Percentiles rank a stretch among this genome's conserved stretches.
Evolutionary conservation across 2,329 filamentous ascomycete genomes (phyloP).

Genomic region (Ceratocystis destructans): DNA sequence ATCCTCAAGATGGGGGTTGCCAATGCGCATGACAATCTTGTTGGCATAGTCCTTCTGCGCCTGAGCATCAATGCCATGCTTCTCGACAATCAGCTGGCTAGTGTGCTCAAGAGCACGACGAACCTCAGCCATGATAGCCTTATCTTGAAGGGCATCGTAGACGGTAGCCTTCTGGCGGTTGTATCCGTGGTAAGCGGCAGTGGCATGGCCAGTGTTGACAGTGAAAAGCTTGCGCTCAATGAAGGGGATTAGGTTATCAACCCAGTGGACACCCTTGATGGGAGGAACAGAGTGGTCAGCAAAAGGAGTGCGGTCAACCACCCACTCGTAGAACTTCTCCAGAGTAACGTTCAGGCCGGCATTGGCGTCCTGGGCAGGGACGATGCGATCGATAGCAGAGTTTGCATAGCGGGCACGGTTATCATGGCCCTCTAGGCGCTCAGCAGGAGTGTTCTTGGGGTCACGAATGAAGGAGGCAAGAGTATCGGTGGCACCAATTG

Average conservation of each 20-base stretch:
- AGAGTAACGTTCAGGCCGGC: conserved; percentile 83
- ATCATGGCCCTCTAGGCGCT: conserved; percentile 53
- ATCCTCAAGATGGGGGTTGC: conserved; percentile 86
- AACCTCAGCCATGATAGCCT: conserved; percentile 66
- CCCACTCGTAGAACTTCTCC: conserved; percentile 99
- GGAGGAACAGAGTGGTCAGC: conserved; percentile 52
- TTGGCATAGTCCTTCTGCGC: conserved; percentile 80
- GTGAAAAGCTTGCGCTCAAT: conserved; percentile 99
- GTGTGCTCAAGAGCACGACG: conserved; percentile 73
- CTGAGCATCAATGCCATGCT: conserved; percentile 62
- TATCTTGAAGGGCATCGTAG: conserved; percentile 54
- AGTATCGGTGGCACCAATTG: conserved; percentile 84
- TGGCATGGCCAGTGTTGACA: conserved; percentile 95
- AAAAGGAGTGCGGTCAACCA: conserved; percentile 80
- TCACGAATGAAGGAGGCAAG: conserved; percentile 70
- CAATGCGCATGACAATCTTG: conserved; percentile 84
- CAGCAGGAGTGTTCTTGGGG: conserved; percentile 53
- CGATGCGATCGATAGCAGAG: conserved; percentile 95
- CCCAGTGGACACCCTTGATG: conserved; percentile 85
- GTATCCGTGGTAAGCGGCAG: conserved; percentile 90
- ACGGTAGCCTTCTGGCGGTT: conserved; percentile 74
- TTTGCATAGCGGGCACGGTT: conserved; percentile 83
- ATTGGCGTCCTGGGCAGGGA: conserved; percentile 71
- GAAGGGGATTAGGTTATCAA: conserved; percentile 79
- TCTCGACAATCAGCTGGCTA: conserved; percentile 68